phyloP scores from a whole-genome alignment of 345 rosid species.

The Clausena lansium region DNA sequence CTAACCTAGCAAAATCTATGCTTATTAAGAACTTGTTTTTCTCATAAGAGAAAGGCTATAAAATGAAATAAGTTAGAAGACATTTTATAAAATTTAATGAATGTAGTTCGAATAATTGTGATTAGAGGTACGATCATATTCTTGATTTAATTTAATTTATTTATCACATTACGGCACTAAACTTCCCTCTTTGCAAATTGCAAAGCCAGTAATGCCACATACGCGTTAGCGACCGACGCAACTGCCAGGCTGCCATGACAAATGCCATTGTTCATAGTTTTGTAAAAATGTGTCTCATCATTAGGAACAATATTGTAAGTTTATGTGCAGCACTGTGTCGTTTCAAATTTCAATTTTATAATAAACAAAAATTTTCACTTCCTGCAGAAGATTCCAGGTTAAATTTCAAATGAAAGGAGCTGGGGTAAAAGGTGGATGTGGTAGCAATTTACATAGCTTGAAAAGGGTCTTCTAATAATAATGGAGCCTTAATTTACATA shows the following conservation, averaged over 20 bases:
- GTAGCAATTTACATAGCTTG: neutral
- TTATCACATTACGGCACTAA: neutral
- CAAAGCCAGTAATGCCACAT: neutral
- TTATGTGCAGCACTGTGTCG: neutral
- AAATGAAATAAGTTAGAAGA: too few species aligned
- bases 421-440: neutral
- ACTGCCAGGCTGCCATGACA: neutral
- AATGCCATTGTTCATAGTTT: neutral
- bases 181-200: neutral
- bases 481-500: neutral
- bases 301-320: neutral
- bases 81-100: too few species aligned
- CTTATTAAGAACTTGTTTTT: too few species aligned
- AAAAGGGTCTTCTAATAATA: neutral
- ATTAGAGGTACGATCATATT: too few species aligned
- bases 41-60: too few species aligned
- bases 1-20: too few species aligned
- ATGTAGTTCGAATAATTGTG: too few species aligned
- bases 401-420: neutral
- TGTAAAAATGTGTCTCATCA: neutral
- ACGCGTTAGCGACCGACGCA: conserved; percentile 5
- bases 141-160: too few species aligned
- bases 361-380: neutral
- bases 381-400: neutral
- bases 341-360: neutral